These are phyloP conservation scores for Neurospora sp. DNA, from an alignment of 495 filamentous ascomycete genomes.

Conservation along the genomic window DNA sequence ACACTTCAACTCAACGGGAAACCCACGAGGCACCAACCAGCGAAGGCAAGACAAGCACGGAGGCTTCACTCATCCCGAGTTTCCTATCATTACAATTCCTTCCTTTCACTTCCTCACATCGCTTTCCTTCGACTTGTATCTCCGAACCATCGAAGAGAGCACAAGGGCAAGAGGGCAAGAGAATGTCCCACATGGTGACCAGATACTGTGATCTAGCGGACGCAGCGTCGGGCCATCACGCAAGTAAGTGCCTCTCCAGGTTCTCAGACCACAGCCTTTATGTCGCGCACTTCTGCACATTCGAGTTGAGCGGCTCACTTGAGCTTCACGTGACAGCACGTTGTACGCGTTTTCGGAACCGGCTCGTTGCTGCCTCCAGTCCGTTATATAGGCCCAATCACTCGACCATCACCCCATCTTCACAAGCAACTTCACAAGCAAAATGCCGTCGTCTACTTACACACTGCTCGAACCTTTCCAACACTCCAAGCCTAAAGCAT, in stretches of 20 bases:
- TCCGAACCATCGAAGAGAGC: not conserved
- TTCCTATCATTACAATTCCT: not conserved
- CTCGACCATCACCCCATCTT: no score
- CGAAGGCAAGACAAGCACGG: not conserved
- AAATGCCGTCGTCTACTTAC: no score
- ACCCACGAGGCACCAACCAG: not conserved
- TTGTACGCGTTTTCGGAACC: no score
- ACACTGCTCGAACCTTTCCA: no score
- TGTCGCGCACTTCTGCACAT: no score
- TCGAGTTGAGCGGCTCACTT: not conserved
- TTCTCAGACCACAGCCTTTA: not conserved
- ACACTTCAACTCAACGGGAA: not conserved
- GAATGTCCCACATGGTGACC: not conserved
- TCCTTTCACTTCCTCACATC: not conserved
- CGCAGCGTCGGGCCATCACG: not conserved
- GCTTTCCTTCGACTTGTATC: not conserved
- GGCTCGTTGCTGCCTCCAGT: no score
- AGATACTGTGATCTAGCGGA: not conserved
- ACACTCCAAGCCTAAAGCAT: no score
- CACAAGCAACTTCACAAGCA: no score
- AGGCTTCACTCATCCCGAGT: not conserved
- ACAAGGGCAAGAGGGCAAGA: not conserved
- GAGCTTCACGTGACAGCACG: not conserved
- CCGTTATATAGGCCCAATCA: no score
- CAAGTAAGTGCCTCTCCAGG: no score